Base-by-base conservation (phyloP, 2,329 filamentous ascomycete genomes). In the Fusarium sulawesiense region DNA sequence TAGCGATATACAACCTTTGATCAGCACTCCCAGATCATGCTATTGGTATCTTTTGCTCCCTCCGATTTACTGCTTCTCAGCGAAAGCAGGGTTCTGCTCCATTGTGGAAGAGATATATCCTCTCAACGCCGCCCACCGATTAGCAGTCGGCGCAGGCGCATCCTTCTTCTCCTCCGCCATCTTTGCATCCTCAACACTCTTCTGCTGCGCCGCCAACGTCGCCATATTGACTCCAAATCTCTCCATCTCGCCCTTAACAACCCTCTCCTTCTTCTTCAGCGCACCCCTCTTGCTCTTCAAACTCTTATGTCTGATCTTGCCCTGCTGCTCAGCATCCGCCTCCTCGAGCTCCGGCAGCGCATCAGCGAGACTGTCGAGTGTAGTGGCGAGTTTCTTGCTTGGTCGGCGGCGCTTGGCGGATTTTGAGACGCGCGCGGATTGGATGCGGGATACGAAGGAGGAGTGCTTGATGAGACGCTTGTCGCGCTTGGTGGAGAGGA, bases 211-310 rank as follows among this genome's bases (percentile, higher is more conserved):
- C 16, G 86, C 85, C 83, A 98, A 83, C 79, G 91, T 88, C 20
- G 92, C 94, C 86, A 98, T 85, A 77, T 93, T 98, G 77, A 86
- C 88, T 40, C 89, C 91, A 78, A 98, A 98, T 64, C 95, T 85
- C 78, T 94, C 89, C 82, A 92, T 91, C 86, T 98, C 95, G 63
- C 88, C 84, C 78, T 84, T 89, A 61, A 97, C 92, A 32, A 98
- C 77, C 80, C 87, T 91, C 81, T 94, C 92, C 81, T 93, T 96
- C 76, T 88, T 86, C 86, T 93, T 97, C 82, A 94, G 85, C 23
- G 93, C 93, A 1, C 95, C 95, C 4, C 89, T 93, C 56, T 90
- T 85, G 67, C 87, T 91, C 80, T 87, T 91, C 75, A 98, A 76
- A 65, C 91, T 95, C 83, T 89, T 91, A 71, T 93, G 91, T 64